phyloP scores from a whole-genome alignment of 345 rosid genomes.

The Camelina hispida region DNA sequence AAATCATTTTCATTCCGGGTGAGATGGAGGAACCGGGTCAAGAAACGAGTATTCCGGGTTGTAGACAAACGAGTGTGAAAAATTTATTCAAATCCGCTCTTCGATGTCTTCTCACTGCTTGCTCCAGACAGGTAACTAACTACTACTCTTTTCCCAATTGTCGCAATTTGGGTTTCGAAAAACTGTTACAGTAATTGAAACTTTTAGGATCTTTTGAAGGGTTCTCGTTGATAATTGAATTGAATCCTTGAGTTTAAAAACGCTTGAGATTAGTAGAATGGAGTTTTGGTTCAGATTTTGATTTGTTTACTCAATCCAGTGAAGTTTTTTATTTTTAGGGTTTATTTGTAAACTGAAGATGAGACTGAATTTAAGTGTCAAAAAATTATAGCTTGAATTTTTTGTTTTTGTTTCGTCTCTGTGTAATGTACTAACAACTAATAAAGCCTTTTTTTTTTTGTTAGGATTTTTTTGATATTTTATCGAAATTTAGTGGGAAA shows the following conservation, averaged over 20 bases:
- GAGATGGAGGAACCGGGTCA: slow-evolving; percentile 40
- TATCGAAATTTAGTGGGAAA: slow-evolving; percentile 51
- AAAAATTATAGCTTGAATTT: too few species aligned
- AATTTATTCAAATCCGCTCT: slow-evolving; percentile 62
- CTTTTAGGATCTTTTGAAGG: neutral
- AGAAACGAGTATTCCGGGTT: slow-evolving; percentile 36
- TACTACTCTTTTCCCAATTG: neutral
- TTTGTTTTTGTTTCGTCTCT: neutral
- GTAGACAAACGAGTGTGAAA: slow-evolving; percentile 52
- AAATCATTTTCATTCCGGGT: neutral
- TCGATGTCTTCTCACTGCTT: slow-evolving; percentile 66
- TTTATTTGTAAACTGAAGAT: neutral
- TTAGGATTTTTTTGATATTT: slow-evolving; percentile 59
- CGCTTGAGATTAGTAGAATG: too few species aligned
- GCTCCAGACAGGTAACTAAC: slow-evolving; percentile 55
- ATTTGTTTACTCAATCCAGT: neutral
- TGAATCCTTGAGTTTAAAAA: too few species aligned
- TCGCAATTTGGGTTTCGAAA: slow-evolving; percentile 10
- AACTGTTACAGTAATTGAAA: neutral
- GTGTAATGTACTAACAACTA: neutral
- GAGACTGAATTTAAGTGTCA: too few species aligned
- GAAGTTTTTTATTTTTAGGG: neutral
- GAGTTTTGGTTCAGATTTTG: too few species aligned
- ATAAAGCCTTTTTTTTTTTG: neutral
- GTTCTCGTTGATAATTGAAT: too few species aligned